These are phyloP conservation scores for Neurospora sp. DNA, from an alignment of 495 filamentous ascomycete species.

Conservation along the genomic window DNA sequence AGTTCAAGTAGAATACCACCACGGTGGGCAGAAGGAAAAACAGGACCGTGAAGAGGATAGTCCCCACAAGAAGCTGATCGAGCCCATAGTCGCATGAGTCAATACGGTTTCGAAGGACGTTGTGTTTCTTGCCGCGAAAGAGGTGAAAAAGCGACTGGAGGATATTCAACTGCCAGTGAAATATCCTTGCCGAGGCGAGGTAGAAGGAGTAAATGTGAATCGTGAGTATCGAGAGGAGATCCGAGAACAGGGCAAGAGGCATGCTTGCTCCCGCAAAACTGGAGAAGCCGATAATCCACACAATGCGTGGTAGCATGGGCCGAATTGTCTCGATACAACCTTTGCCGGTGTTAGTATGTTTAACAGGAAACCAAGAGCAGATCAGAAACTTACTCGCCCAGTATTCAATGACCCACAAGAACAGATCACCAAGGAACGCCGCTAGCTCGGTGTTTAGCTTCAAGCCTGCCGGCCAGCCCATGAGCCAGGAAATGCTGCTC, in stretches of 20 bases:
- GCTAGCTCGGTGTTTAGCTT: constrained; percentile 96
- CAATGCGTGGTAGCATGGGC: constrained; percentile 71
- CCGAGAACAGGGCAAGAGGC: constrained; percentile 93
- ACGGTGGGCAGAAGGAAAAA: constrained; percentile 95
- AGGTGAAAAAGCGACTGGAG: constrained; percentile 95
- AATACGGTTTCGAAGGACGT: constrained; percentile 92
- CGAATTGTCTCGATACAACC: constrained; percentile 66
- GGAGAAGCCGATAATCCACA: constrained; percentile 89
- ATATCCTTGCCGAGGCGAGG: constrained; percentile 89
- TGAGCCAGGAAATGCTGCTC: constrained; percentile 87
- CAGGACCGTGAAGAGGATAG: constrained; percentile 89
- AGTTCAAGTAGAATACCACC: constrained; percentile 92
- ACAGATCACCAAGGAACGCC: constrained; percentile 84
- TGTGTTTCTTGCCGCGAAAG: constrained; percentile 95
- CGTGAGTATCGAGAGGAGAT: constrained; percentile 83
- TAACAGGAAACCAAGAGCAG: not conserved
- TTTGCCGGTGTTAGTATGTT: constrained; percentile 11
- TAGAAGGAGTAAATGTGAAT: constrained; percentile 98
- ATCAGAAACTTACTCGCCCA: constrained; percentile 62
- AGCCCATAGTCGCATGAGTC: constrained; percentile 99
- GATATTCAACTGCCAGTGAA: constrained; percentile 95
- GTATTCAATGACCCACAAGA: constrained; percentile 96
- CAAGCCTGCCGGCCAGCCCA: constrained; percentile 94
- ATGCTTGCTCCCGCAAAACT: constrained; percentile 93
- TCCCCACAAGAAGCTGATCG: constrained; percentile 92